Evolutionary conservation across 768 basidiomycete genomes (phyloP).

Genomic region (Cytidiella melzeri): DNA sequence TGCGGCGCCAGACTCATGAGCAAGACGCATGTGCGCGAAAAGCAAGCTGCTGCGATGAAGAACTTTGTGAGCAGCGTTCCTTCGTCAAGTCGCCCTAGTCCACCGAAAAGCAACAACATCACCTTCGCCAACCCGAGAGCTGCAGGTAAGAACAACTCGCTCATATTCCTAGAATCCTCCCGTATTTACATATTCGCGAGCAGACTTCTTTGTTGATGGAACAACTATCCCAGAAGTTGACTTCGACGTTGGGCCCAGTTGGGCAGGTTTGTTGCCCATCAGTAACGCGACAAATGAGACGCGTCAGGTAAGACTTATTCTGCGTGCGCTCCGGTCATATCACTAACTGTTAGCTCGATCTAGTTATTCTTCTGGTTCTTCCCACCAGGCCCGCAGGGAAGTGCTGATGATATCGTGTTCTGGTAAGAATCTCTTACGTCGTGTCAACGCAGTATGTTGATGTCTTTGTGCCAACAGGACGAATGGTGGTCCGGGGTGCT

Average conservation of each 20-base stretch:
- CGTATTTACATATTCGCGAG: background rate
- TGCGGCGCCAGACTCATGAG: slow-evolving; percentile 11
- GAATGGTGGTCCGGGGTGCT: slow-evolving; percentile 79
- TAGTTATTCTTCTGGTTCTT: slow-evolving; percentile 85
- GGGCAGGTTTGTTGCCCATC: slow-evolving; percentile 71
- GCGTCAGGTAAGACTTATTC: slow-evolving; percentile 57
- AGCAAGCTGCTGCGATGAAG: slow-evolving; percentile 44
- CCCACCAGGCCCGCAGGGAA: slow-evolving; percentile 69
- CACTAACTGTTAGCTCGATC: no score
- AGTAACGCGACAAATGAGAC: slow-evolving; percentile 55
- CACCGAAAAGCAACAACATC: slow-evolving; percentile 46
- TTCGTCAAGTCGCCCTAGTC: slow-evolving; percentile 10
- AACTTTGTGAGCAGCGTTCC: slow-evolving; percentile 23
- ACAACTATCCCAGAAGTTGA: slow-evolving; percentile 58
- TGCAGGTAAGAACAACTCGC: background rate
- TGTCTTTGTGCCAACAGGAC: slow-evolving; percentile 39
- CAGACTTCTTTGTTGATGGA: slow-evolving; percentile 71
- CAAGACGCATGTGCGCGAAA: slow-evolving; percentile 38
- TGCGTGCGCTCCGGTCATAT: no score
- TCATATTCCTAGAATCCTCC: background rate
- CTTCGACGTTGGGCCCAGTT: slow-evolving; percentile 71
- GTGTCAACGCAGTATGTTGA: background rate
- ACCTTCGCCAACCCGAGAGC: slow-evolving; percentile 55
- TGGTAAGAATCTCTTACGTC: slow-evolving; percentile 50
- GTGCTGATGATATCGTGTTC: slow-evolving; percentile 67